A percentile compares a stretch with the other conserved stretches of the same genome.
phyloP scores from a whole-genome alignment of 495 filamentous ascomycete genomes.

The Letharia columbiana region DNA sequence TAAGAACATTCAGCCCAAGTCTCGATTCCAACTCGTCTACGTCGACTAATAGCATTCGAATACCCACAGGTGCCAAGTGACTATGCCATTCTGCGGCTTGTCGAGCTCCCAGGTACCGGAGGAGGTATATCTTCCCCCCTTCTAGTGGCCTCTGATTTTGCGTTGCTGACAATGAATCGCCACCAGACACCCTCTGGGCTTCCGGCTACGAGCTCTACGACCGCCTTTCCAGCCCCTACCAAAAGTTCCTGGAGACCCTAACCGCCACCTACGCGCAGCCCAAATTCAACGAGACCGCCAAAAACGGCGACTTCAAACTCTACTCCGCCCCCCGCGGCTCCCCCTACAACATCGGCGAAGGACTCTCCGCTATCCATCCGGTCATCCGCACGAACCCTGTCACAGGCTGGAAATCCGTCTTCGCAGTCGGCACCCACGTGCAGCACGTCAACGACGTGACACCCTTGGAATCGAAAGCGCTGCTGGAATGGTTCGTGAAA shows the following conservation, averaged over 20 bases:
- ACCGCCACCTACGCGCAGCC: constrained; percentile 50
- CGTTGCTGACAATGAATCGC: constrained; percentile 33
- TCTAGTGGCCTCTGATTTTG: neutral
- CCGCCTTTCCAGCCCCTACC: constrained; percentile 50
- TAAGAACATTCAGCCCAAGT: neutral
- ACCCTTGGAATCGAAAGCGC: constrained; percentile 52
- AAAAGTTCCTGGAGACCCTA: constrained; percentile 50
- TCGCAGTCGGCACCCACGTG: constrained; percentile 53
- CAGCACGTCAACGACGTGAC: constrained; percentile 56
- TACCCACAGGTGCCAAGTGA: constrained; percentile 51
- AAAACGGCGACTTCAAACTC: constrained; percentile 40
- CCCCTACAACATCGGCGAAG: constrained; percentile 49
- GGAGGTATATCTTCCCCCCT: neutral
- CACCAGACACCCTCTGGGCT: constrained; percentile 54
- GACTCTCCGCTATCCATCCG: constrained; percentile 50
- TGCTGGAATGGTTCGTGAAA: constrained; percentile 54
- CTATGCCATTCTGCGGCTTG: constrained; percentile 57
- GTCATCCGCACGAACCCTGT: constrained; percentile 62
- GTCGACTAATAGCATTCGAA: neutral
- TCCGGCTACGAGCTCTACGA: constrained; percentile 61
- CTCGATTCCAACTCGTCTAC: neutral
- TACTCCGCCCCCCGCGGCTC: constrained; percentile 44
- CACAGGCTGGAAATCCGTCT: constrained; percentile 73
- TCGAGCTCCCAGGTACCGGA: constrained; percentile 34
- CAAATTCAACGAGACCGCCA: constrained; percentile 43